These are phyloP conservation scores for Lodderomyces pseudojiufengensis DNA, from an alignment of 1,139 yeast genomes.

Conservation along the genomic window DNA sequence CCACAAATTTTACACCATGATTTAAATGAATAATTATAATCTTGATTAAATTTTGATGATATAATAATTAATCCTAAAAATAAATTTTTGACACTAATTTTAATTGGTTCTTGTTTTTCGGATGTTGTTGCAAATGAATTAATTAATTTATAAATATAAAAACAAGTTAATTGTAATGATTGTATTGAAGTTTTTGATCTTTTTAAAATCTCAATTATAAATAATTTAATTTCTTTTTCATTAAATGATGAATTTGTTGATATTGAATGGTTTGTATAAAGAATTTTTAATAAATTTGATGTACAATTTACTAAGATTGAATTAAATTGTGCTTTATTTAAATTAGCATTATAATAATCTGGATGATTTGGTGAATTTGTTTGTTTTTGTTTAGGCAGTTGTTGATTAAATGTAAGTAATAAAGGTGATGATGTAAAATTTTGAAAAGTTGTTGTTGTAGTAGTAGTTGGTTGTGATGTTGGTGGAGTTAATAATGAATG, in stretches of 20 bases:
- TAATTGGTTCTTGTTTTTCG: constrained; percentile 5
- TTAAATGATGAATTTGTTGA: constrained; percentile 9
- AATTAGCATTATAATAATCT: constrained; percentile 37
- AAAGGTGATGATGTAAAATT: constrained; percentile 1
- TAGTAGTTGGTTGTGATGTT: constrained; percentile 1
- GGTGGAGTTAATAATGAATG: constrained; percentile 3
- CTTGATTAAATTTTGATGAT: constrained; percentile 71
- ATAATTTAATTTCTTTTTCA: constrained; percentile 32
- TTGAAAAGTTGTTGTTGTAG: background rate
- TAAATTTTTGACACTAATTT: constrained; percentile 57
- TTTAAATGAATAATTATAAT: constrained; percentile 62
- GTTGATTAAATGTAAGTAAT: too few relatives aligned
- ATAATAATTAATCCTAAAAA: constrained; percentile 65
- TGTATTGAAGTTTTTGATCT: constrained; percentile 67
- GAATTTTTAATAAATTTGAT: constrained; percentile 33
- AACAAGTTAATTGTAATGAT: constrained; percentile 63
- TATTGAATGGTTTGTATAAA: constrained; percentile 21
- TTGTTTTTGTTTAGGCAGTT: background rate
- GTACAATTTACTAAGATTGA: constrained; percentile 37
- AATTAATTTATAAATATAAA: constrained; percentile 52
- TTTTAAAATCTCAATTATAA: constrained; percentile 61
- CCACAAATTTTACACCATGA: constrained; percentile 82
- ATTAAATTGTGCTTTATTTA: constrained; percentile 43
- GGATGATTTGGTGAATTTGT: constrained; percentile 33
- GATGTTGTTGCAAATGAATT: constrained; percentile 10